Conservation (phyloP, 768 basidiomycete genomes). For the Leccinum rimulosum region DNA sequence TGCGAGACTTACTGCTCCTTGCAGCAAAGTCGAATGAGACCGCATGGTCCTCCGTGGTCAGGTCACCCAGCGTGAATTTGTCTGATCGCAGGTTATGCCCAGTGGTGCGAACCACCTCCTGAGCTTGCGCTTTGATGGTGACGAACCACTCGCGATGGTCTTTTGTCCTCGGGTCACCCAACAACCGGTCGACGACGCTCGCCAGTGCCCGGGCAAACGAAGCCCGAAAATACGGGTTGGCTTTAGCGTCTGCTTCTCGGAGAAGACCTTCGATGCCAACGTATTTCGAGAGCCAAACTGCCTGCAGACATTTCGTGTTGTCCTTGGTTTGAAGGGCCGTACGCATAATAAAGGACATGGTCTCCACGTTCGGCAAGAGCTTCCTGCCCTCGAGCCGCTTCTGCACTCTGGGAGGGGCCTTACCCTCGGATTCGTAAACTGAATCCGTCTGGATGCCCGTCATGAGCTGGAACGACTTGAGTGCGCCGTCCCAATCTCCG, state of each 20-base stretch:
- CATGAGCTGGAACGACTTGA: conserved; percentile 65
- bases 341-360: conserved; percentile 55
- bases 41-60: conserved; percentile 25
- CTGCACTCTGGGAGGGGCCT: conserved; percentile 38
- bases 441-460: conserved; percentile 60
- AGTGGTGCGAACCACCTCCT: conserved; percentile 11
- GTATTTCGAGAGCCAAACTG: conserved; percentile 54
- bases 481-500: conserved; percentile 59
- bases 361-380: conserved; percentile 48
- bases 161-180: conserved; percentile 18
- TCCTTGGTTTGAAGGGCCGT: conserved; percentile 55
- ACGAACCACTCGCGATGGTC: conserved; percentile 19
- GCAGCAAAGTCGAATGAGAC: conserved; percentile 32
- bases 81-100: conserved; percentile 18
- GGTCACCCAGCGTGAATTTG: conserved; percentile 27
- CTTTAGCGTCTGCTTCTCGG: conserved; percentile 13
- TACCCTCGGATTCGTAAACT: conserved; percentile 40
- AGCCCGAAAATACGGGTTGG: conserved; percentile 38
- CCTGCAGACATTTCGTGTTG: conserved; percentile 53
- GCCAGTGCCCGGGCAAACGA: conserved; percentile 49
- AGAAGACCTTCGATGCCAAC: conserved; percentile 43
- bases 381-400: conserved; percentile 43
- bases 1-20: conserved; percentile 28
- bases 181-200: conserved; percentile 39
- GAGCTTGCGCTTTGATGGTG: conserved; percentile 20